Evolutionary conservation across 1,284 basidiomycete species (phyloP), one percentile per base, ranked within the genome.

Genomic region (Boletellus dicymbophilus): DNA sequence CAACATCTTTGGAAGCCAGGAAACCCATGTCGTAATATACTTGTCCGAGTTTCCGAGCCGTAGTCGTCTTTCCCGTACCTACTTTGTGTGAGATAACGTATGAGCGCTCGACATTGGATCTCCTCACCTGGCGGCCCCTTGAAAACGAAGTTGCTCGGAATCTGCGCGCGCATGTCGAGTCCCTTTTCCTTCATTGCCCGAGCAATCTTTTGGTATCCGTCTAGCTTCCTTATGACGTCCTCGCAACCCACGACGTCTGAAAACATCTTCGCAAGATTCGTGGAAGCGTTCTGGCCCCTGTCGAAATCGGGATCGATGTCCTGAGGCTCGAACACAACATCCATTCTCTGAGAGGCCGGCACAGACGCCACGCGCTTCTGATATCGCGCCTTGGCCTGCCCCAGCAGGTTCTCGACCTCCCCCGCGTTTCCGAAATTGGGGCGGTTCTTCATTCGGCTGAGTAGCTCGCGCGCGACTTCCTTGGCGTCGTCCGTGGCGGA

Each of bases 351-450:
- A 4, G 58, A 44, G 11, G 60, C 45, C 18, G 72, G 67, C 3
- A 75, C 48, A 4, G 63, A 58, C 5, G 65, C 62, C 53, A 73
- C 70, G 8, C 84, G 78, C 26, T 67, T 60, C 54, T 79, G 73
- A 54, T 76, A 79, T 18, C 71, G 70, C 8, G 55, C 59, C 57
- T 88, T 88, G 0, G 84, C 84, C 27, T 71, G 58, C 0, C 70
- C 69, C 7, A 88, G 69, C 6, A 85, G 33, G 55, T 87, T 88
- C 55, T 88, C 84, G 6, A 88, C 82, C 55, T 79, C 84, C 2
- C 85, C 85, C 1, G 70, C 80, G 53, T 86, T 86, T 2, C 84
- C 84, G 57, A 86, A 86, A 62, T 85, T 84, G 5, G 84, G 83
- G 8, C 68, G 73, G 48, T 75, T 79, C 37, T 79, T 73, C 38